A percentile compares a stretch with the other conserved stretches of the same genome.
phyloP scores from a whole-genome alignment of 2,329 filamentous ascomycete species.

The Trichoderma atrobrunneum region DNA sequence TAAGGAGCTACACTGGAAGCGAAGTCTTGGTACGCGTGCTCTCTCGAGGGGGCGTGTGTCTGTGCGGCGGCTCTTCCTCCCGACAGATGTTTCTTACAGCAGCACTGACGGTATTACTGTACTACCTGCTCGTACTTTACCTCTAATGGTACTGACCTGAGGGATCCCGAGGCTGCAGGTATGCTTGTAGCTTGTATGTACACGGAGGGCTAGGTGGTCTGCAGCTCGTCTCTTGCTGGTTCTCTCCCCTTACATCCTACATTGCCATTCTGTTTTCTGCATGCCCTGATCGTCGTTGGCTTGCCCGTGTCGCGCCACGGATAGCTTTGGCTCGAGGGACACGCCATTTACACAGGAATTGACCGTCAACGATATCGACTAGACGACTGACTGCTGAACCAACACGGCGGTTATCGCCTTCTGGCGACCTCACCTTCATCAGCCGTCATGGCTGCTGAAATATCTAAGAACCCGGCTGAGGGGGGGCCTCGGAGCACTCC shows the following conservation, averaged over 20 bases:
- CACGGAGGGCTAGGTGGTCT: not conserved
- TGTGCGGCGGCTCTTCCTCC: not conserved
- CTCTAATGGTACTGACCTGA: not conserved
- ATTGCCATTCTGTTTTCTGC: not conserved
- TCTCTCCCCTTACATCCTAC: not conserved
- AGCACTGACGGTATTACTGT: not conserved
- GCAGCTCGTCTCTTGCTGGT: not conserved
- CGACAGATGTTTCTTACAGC: constrained; percentile 2
- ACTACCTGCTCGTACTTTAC: not conserved
- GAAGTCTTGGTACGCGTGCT: not conserved
- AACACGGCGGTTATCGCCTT: constrained; percentile 8
- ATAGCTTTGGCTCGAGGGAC: not conserved
- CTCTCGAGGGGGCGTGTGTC: not conserved
- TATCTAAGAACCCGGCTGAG: not conserved
- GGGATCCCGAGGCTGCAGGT: not conserved
- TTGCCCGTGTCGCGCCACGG: not conserved
- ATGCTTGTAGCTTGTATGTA: not conserved
- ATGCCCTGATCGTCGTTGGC: not conserved
- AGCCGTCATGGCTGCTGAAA: constrained; percentile 18
- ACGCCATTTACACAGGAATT: not conserved
- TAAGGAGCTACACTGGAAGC: not conserved
- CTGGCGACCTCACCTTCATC: constrained; percentile 7
- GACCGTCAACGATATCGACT: not conserved
- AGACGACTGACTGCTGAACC: not conserved
- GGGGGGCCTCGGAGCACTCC: not conserved